These are phyloP conservation scores for Rugiboletus extremiorientalis DNA, from an alignment of 1,284 basidiomycete species.

Conservation along the genomic window DNA sequence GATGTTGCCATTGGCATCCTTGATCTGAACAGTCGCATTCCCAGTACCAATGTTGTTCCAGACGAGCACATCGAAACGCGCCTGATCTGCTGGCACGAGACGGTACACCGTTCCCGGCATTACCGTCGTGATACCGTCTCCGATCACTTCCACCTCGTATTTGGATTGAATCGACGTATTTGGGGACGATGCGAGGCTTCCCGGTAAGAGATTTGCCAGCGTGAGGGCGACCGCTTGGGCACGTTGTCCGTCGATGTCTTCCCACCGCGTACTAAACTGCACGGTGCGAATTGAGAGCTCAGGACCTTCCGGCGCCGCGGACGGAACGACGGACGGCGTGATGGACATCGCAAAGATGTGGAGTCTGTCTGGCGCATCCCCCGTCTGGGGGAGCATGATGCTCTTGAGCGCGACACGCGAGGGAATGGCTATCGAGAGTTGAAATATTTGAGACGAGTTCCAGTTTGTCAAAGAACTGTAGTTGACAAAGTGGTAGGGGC, in stretches of 20 bases:
- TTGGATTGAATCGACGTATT: constrained; percentile 33
- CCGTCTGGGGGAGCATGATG: constrained; percentile 40
- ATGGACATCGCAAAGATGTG: constrained; percentile 49
- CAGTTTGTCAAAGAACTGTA: constrained; percentile 35
- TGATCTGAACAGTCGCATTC: constrained; percentile 37
- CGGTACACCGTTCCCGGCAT: constrained; percentile 32
- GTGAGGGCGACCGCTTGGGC: constrained; percentile 48
- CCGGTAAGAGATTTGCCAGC: constrained; percentile 47
- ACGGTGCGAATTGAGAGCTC: constrained; percentile 39
- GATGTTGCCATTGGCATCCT: constrained; percentile 32
- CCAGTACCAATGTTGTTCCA: constrained; percentile 31
- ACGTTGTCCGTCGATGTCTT: constrained; percentile 33
- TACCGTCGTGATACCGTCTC: constrained; percentile 40
- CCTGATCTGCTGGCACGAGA: constrained; percentile 47
- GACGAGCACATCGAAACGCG: constrained; percentile 43
- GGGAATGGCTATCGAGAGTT: constrained; percentile 44
- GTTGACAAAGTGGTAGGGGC: constrained; percentile 40
- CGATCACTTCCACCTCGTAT: constrained; percentile 39
- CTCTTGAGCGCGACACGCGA: constrained; percentile 40
- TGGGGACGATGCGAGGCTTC: constrained; percentile 21
- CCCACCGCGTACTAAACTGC: constrained; percentile 46
- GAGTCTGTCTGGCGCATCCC: constrained; percentile 32
- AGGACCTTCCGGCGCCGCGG: constrained; percentile 17
- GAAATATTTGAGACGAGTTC: constrained; percentile 44
- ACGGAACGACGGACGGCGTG: constrained; percentile 33